Evolutionary conservation across 2,329 filamentous ascomycete species (phyloP).

Genomic region (Pestalotiopsis fici): DNA sequence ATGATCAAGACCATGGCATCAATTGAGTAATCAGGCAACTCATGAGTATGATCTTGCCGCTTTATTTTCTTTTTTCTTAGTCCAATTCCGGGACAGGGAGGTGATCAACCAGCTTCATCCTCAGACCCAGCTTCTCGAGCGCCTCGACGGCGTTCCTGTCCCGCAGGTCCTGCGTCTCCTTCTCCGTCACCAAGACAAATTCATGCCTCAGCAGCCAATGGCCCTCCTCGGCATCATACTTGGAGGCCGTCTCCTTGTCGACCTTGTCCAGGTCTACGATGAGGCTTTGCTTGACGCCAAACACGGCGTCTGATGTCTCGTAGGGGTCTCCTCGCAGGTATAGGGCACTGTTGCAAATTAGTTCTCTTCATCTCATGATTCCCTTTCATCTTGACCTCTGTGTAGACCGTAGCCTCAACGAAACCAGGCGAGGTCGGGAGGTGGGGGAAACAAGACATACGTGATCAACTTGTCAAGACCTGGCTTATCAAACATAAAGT

Average conservation of each 20-base stretch:
- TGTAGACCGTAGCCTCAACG: too few relatives aligned
- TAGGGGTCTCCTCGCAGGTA: slow-evolving; percentile 80
- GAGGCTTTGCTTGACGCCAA: slow-evolving; percentile 81
- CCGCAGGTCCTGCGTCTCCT: slow-evolving; percentile 67
- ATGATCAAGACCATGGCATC: not conserved
- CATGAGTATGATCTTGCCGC: too few relatives aligned
- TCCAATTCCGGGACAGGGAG: slow-evolving; percentile 72
- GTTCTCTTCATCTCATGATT: too few relatives aligned
- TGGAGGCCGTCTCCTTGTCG: slow-evolving; percentile 52
- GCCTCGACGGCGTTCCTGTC: slow-evolving; percentile 67
- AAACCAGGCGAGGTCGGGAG: too few relatives aligned
- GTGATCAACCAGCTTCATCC: slow-evolving; percentile 74
- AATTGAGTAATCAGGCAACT: not conserved
- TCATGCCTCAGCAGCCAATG: slow-evolving; percentile 68
- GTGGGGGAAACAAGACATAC: slow-evolving; percentile 49
- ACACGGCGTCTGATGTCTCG: slow-evolving; percentile 81
- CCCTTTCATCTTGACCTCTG: too few relatives aligned
- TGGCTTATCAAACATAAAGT: slow-evolving; percentile 85
- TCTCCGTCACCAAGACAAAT: slow-evolving; percentile 74
- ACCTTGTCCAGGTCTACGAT: slow-evolving; percentile 63
- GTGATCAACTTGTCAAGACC: slow-evolving; percentile 82
- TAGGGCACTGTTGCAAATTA: slow-evolving; percentile 56
- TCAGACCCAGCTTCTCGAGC: slow-evolving; percentile 65
- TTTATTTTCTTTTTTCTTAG: too few relatives aligned
- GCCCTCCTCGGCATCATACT: slow-evolving; percentile 66